phyloP scores from a whole-genome alignment of 2,329 filamentous ascomycete genomes.

The Chrysoporthe austroafricana region DNA sequence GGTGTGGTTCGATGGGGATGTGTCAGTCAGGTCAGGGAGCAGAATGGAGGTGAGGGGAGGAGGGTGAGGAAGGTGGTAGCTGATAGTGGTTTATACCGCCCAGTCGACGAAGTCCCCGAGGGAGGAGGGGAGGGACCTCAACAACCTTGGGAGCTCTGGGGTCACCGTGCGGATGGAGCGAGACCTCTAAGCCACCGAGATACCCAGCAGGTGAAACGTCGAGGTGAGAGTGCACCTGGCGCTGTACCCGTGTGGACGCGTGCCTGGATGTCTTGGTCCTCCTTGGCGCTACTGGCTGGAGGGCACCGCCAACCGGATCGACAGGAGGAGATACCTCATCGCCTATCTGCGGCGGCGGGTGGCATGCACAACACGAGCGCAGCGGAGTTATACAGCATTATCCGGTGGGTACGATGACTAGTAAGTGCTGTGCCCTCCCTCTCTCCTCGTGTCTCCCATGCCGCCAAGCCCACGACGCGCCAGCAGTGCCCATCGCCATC shows the following conservation, averaged over 20 bases:
- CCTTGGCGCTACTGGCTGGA: not conserved
- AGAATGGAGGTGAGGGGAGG: conserved; percentile 14
- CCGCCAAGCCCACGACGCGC: too few species aligned
- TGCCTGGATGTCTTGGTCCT: not conserved
- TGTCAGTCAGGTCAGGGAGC: not conserved
- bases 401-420: too few species aligned
- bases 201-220: not conserved
- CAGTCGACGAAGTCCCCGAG: not conserved
- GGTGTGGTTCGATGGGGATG: conserved; percentile 18
- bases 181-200: not conserved
- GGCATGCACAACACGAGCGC: not conserved
- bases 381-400: not conserved
- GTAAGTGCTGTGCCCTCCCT: too few species aligned
- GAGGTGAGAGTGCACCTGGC: too few species aligned
- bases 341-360: not conserved
- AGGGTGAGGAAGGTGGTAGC: conserved; percentile 16
- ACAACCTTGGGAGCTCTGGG: conserved; percentile 1
- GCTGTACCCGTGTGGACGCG: not conserved
- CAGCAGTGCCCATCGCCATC: too few species aligned
- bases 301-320: conserved; percentile 13
- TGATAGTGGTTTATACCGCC: not conserved
- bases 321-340: conserved; percentile 10
- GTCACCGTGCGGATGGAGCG: not conserved
- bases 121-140: conserved; percentile 1
- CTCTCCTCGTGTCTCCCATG: too few species aligned